Percentiles rank a stretch among this genome's conserved stretches.
Evolutionary conservation across 2,329 filamentous ascomycete species (phyloP).

Genomic region (Colletotrichum ledebouriae): DNA sequence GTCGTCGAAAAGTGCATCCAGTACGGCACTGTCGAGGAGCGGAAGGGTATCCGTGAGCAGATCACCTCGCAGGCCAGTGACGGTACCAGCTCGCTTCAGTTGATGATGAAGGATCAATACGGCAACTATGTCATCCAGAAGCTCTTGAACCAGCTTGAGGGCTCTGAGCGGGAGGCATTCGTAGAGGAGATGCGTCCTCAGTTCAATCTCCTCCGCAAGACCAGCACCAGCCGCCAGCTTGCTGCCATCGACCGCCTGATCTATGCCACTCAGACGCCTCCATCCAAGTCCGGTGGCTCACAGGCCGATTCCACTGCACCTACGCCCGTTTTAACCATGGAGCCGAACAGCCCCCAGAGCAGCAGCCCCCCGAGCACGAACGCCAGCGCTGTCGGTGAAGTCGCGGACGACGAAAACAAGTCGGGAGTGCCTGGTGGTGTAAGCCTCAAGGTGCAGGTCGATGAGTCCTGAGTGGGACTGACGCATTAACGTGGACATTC

Average conservation of each 20-base stretch:
- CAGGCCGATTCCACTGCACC: conserved; percentile 65
- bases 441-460: conserved; percentile 48
- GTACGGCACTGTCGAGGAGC: conserved; percentile 77
- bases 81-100: conserved; percentile 77
- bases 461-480: conserved; percentile 47
- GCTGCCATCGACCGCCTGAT: conserved; percentile 73
- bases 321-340: conserved; percentile 76
- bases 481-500: neutral
- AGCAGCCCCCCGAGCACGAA: conserved; percentile 75
- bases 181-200: conserved; percentile 74
- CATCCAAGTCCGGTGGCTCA: conserved; percentile 37
- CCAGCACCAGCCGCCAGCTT: conserved; percentile 75
- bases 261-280: conserved; percentile 40
- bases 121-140: conserved; percentile 98
- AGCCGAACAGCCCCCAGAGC: conserved; percentile 77
- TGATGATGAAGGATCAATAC: conserved; percentile 89
- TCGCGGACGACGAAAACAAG: conserved; percentile 48
- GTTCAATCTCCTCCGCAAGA: conserved; percentile 73
- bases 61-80: conserved; percentile 72
- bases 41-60: conserved; percentile 74
- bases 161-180: conserved; percentile 70
- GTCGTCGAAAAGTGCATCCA: conserved; percentile 95
- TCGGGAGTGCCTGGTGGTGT: conserved; percentile 42
- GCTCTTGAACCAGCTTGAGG: conserved; percentile 77
- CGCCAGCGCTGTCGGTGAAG: conserved; percentile 64